Evolutionary conservation across 306 rosid genomes (phyloP).

Genomic region (Calophaca sinica): DNA sequence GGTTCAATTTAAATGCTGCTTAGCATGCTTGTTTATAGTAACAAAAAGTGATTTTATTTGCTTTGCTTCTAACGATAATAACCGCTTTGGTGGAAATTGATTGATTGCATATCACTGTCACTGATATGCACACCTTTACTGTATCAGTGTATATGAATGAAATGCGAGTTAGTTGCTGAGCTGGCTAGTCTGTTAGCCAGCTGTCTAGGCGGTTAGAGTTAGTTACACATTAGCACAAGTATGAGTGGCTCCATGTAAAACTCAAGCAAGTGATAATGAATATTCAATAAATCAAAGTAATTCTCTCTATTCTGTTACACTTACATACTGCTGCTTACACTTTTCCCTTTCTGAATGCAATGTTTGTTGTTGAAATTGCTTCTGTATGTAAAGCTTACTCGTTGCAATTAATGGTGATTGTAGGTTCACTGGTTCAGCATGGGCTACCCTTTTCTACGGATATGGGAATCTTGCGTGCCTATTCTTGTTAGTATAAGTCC

Average conservation of each 20-base stretch:
- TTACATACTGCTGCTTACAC: no score
- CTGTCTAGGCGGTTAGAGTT: no score
- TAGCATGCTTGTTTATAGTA: not conserved
- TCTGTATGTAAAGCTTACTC: slow-evolving; percentile 32
- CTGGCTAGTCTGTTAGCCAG: no score
- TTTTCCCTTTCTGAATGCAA: not conserved
- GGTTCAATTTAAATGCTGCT: slow-evolving; percentile 27
- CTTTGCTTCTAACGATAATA: slow-evolving; percentile 15
- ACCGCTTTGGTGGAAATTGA: slow-evolving; percentile 15
- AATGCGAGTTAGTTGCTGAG: no score
- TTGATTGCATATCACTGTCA: slow-evolving; percentile 10
- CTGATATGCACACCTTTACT: not conserved
- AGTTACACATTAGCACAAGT: no score
- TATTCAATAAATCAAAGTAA: no score
- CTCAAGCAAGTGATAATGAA: no score
- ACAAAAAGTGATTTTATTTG: slow-evolving; percentile 7
- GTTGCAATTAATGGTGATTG: slow-evolving; percentile 33
- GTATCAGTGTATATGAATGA: no score
- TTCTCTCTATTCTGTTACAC: no score
- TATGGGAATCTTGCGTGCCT: slow-evolving; percentile 86
- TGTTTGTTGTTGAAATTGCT: slow-evolving; percentile 22
- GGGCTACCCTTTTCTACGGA: slow-evolving; percentile 91
- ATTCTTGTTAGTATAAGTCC: slow-evolving; percentile 51
- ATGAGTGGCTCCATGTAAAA: no score
- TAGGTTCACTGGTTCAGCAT: slow-evolving; percentile 87